phyloP scores from a whole-genome alignment of 1,284 basidiomycete genomes.

The Rhodotorula sp. region DNA sequence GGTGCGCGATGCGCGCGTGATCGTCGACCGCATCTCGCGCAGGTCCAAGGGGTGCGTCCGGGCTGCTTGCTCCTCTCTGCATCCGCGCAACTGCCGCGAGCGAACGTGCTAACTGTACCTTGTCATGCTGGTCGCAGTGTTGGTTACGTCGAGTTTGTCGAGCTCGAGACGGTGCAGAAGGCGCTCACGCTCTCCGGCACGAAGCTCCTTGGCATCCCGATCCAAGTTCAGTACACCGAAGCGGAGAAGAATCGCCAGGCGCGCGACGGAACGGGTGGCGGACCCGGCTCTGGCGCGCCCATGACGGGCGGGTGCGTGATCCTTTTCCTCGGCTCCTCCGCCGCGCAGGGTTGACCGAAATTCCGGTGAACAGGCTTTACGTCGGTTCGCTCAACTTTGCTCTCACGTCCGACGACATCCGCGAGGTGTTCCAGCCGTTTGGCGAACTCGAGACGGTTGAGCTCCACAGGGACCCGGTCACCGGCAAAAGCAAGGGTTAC shows the following conservation, averaged over 20 bases:
- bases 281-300: slow-evolving; percentile 61
- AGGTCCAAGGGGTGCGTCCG: slow-evolving; percentile 85
- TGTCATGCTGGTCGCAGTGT: slow-evolving; percentile 58
- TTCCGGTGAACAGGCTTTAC: slow-evolving; percentile 69
- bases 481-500: slow-evolving; percentile 94
- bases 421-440: slow-evolving; percentile 97
- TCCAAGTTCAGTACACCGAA: slow-evolving; percentile 93
- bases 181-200: slow-evolving; percentile 88
- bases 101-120: neutral
- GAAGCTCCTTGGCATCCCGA: slow-evolving; percentile 95
- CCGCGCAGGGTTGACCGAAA: neutral
- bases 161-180: slow-evolving; percentile 84
- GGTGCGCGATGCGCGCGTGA: slow-evolving; percentile 92
- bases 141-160: slow-evolving; percentile 94
- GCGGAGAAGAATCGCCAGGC: slow-evolving; percentile 83
- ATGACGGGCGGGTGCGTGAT: slow-evolving; percentile 35
- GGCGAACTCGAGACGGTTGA: slow-evolving; percentile 97
- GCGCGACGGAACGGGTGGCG: slow-evolving; percentile 23
- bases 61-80: neutral
- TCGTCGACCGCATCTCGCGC: slow-evolving; percentile 87
- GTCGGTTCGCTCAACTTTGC: slow-evolving; percentile 96
- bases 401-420: slow-evolving; percentile 92
- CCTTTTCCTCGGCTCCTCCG: neutral
- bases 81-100: too few species aligned
- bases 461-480: slow-evolving; percentile 75